Evolutionary conservation across 352 stramenopile genomes (phyloP), one percentile per base, ranked within the genome.

Genomic region (Thalassiosira livingstoniorum): DNA sequence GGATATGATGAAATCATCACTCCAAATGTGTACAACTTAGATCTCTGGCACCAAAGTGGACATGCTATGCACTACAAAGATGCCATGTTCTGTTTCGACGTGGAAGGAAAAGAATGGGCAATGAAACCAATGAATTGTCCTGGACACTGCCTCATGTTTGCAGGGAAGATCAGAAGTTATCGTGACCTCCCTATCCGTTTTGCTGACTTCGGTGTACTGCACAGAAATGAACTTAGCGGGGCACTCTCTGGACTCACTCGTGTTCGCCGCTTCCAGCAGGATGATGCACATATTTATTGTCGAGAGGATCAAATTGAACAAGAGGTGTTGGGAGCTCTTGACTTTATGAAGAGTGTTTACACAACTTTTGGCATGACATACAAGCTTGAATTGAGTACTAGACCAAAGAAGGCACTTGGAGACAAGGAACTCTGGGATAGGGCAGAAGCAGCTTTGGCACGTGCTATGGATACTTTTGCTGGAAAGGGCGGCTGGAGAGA

Each of bases 41-140:
- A 99, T 74, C 92, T 99, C 27, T 99, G 97, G 97, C 94, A 98
- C 74, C 84, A 94, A 51, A 98, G 94, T 62, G 97, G 97, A 43
- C 97, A 99, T 85, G 96, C 95, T 21, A 90, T 98, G 89, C 97
- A 99, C 91, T 99, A 99, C 94, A 98, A 98, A 88, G 97, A 99
- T 62, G 95, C 97, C 88, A 99, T 99, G 97, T 99, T 99, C 86
- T 94, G 97, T 51, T 99, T 99, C 74, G 95, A 99, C 61, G 97
- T 98, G 2, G 97, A 99, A 80, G 96, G 96, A 64, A 92, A 97
- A 71, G 90, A 95, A 80, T 96, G 89, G 84, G 93, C 95, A n/a
- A 96, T 98, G 78, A 99, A 99, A 91, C 97, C 97, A 45, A 99
- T 99, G 97, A 99, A 99, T 90, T 99, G 97, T 89, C 97, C 97